Evolutionary conservation across 306 rosid species (phyloP).

Genomic region (Sicyos edulis): DNA sequence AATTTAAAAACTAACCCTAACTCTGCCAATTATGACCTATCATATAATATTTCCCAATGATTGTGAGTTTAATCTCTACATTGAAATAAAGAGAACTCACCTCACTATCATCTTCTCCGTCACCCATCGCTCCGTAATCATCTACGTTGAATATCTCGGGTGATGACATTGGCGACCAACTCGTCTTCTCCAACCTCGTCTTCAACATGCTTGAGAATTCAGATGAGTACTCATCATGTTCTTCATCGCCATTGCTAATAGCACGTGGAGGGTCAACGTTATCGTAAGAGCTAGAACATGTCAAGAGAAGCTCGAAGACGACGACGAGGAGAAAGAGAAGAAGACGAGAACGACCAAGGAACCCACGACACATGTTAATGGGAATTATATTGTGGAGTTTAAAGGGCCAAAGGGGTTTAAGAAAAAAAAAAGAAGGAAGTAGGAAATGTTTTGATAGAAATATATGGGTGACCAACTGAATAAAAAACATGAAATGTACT

Average conservation of each 20-base stretch:
- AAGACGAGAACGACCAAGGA: background rate
- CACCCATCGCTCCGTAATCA: conserved; percentile 23
- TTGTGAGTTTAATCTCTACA: background rate
- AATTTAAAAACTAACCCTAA: no score
- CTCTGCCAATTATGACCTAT: background rate
- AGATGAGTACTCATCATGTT: background rate
- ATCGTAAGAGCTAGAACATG: background rate
- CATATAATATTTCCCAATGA: background rate
- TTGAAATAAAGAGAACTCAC: background rate
- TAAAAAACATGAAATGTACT: conserved; percentile 21
- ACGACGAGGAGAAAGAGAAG: background rate
- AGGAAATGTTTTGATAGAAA: conserved; percentile 10
- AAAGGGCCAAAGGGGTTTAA: background rate
- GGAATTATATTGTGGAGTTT: background rate
- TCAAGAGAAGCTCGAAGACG: background rate
- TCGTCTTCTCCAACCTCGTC: background rate
- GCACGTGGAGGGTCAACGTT: background rate
- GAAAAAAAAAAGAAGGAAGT: background rate
- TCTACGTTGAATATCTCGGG: conserved; percentile 10
- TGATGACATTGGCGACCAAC: background rate
- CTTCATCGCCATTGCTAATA: background rate
- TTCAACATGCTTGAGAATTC: background rate
- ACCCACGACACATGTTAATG: background rate
- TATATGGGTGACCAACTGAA: conserved; percentile 17
- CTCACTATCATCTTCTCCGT: conserved; percentile 16